These are phyloP conservation scores for Termitomyces sp. DNA, from an alignment of 768 basidiomycete species.

Conservation along the genomic window DNA sequence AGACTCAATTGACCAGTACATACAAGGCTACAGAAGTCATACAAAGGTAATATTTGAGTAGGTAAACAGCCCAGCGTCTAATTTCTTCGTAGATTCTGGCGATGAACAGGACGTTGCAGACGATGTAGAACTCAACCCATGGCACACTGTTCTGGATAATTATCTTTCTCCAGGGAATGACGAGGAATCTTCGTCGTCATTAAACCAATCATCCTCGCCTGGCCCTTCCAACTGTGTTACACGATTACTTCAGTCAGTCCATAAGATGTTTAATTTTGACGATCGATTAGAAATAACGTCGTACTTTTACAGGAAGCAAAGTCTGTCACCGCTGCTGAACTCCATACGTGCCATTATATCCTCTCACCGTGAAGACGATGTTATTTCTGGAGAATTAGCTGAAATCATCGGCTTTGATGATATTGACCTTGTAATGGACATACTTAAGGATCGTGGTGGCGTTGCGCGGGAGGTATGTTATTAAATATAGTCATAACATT, in stretches of 20 bases:
- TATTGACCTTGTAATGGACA: conserved; percentile 69
- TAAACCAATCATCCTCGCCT: not conserved
- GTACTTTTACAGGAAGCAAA: conserved; percentile 19
- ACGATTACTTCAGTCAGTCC: conserved; percentile 21
- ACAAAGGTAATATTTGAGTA: not conserved
- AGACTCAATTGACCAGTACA: not conserved
- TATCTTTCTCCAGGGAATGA: conserved; percentile 10
- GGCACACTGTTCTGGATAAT: conserved; percentile 27
- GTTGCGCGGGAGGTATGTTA: conserved; percentile 32
- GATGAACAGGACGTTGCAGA: conserved; percentile 7
- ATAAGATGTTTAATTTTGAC: not conserved
- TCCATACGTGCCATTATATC: conserved; percentile 36
- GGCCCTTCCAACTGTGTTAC: conserved; percentile 8
- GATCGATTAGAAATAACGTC: not conserved
- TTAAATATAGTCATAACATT: conserved; percentile 7
- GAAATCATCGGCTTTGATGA: conserved; percentile 84
- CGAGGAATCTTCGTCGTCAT: not conserved
- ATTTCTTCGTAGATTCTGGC: conserved; percentile 5
- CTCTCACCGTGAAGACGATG: conserved; percentile 51
- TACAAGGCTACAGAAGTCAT: conserved; percentile 7
- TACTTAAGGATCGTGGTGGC: conserved; percentile 51
- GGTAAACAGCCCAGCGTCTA: not conserved
- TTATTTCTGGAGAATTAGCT: conserved; percentile 69
- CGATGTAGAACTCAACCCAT: conserved; percentile 12
- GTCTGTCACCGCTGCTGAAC: conserved; percentile 20